Percentiles rank a stretch among this genome's conserved stretches.
These are phyloP conservation scores for Phytopythium chamaehyphon DNA, from an alignment of 352 stramenopile species.

Conservation along the genomic window DNA sequence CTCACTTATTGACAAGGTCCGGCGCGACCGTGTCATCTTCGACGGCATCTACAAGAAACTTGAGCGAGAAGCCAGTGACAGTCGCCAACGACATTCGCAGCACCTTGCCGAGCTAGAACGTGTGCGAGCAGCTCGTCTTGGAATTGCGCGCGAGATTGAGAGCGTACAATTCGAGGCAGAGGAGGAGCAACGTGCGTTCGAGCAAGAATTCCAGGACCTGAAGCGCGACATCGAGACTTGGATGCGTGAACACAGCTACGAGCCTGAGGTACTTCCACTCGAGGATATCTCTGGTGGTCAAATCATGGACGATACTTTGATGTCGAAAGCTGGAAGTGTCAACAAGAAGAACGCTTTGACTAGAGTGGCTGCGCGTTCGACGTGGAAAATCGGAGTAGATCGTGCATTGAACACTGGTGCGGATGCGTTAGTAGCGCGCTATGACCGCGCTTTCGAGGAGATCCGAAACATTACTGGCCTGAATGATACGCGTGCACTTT, in stretches of 20 bases:
- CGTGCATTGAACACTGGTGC: constrained; percentile 41
- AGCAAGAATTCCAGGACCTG: constrained; percentile 59
- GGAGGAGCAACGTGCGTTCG: constrained; percentile 50
- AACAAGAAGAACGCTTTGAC: constrained; percentile 34
- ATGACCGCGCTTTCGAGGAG: constrained; percentile 55
- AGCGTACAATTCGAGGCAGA: constrained; percentile 45
- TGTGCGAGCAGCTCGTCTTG: constrained; percentile 38
- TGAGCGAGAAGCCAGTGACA: constrained; percentile 63
- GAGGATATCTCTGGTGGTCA: not conserved
- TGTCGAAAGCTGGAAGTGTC: not conserved
- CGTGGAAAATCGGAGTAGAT: constrained; percentile 76
- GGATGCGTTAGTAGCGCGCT: constrained; percentile 47
- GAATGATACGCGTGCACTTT: constrained; percentile 42
- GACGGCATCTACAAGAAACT: constrained; percentile 86
- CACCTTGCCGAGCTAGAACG: constrained; percentile 37
- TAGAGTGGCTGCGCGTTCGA: constrained; percentile 50
- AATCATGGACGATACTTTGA: not conserved
- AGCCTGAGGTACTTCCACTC: constrained; percentile 13
- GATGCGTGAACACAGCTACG: constrained; percentile 28
- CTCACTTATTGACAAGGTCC: constrained; percentile 61
- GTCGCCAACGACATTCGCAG: constrained; percentile 40
- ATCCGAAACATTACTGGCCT: constrained; percentile 58
- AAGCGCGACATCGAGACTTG: constrained; percentile 52
- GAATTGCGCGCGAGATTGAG: constrained; percentile 41
- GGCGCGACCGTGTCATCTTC: constrained; percentile 70